A percentile compares a stretch with the other conserved stretches of the same genome.
Conservation (phyloP, 257 asterid species). For the Anisodus tanguticus region DNA sequence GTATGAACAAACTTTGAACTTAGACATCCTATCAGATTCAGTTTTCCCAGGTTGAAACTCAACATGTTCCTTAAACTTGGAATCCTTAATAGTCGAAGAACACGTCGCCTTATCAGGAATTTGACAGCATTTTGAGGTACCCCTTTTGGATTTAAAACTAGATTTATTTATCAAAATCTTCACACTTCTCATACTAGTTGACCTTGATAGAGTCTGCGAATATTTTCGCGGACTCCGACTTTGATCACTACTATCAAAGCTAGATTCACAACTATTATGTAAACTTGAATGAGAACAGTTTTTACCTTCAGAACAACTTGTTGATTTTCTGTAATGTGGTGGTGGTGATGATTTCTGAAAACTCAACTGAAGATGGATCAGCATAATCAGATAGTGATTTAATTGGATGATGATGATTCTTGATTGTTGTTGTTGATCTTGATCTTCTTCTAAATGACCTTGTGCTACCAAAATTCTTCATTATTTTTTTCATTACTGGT, state of each 20-base stretch:
- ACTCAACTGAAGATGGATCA: constrained; percentile 31
- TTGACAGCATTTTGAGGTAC: constrained; percentile 35
- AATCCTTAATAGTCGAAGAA: constrained; percentile 73
- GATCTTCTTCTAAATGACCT: constrained; percentile 55
- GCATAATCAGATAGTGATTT: constrained; percentile 39
- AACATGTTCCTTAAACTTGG: constrained; percentile 56
- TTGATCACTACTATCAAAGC: constrained; percentile 45
- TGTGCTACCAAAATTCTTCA: constrained; percentile 38
- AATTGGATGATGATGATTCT: constrained; percentile 32
- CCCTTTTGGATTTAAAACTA: constrained; percentile 66
- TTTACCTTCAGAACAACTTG: constrained; percentile 52
- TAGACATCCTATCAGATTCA: constrained; percentile 50
- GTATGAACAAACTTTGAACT: constrained; percentile 67
- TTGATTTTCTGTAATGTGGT: constrained; percentile 51
- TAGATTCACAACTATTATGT: constrained; percentile 42
- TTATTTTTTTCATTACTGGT: not conserved
- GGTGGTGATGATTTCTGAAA: constrained; percentile 43
- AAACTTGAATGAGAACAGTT: constrained; percentile 40
- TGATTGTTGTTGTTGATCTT: constrained; percentile 40
- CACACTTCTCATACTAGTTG: constrained; percentile 37
- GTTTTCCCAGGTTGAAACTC: constrained; percentile 44
- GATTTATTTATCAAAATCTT: constrained; percentile 32
- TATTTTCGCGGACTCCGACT: constrained; percentile 32
- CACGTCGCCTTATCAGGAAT: constrained; percentile 64
- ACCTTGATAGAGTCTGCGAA: constrained; percentile 40